Percentiles rank a stretch among this genome's conserved stretches.
Conservation (phyloP, 2,329 filamentous ascomycete genomes). For the Epichloe aotearoae region DNA sequence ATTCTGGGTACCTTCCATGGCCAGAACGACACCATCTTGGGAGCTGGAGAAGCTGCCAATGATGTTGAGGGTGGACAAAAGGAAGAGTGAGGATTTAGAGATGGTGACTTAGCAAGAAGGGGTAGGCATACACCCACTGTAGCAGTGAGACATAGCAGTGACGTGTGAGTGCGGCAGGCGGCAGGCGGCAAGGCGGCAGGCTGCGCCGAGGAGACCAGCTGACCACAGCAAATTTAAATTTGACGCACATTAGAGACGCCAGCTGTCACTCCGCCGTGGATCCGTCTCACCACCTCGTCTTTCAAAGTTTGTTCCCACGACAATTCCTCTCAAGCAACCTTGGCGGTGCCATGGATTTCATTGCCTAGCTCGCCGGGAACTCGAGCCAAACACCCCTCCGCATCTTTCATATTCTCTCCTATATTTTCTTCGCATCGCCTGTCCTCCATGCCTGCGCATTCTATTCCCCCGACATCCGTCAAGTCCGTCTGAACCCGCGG, state of each 20-base stretch:
- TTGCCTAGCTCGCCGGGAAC: too few relatives aligned
- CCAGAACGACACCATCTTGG: conserved; percentile 11
- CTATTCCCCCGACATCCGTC: background rate
- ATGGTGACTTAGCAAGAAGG: background rate
- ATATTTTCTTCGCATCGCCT: background rate
- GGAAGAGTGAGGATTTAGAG: background rate
- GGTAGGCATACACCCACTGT: background rate
- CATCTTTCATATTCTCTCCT: background rate
- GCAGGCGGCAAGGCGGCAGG: too few relatives aligned
- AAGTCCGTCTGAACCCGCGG: background rate
- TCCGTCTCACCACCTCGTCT: background rate
- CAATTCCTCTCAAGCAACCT: too few relatives aligned
- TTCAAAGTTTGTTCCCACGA: too few relatives aligned
- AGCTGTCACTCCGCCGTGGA: background rate
- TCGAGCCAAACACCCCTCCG: too few relatives aligned
- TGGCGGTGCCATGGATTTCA: too few relatives aligned
- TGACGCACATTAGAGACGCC: background rate
- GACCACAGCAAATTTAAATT: too few relatives aligned
- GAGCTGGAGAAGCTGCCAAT: background rate
- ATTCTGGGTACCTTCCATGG: conserved; percentile 9
- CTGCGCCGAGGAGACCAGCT: too few relatives aligned
- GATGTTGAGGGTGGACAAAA: background rate
- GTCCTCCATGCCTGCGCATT: conserved; percentile 1
- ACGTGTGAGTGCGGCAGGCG: background rate
- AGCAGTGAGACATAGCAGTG: background rate